phyloP scores from a whole-genome alignment of 1,284 basidiomycete genomes.

The Ceratobasidium sp. region DNA sequence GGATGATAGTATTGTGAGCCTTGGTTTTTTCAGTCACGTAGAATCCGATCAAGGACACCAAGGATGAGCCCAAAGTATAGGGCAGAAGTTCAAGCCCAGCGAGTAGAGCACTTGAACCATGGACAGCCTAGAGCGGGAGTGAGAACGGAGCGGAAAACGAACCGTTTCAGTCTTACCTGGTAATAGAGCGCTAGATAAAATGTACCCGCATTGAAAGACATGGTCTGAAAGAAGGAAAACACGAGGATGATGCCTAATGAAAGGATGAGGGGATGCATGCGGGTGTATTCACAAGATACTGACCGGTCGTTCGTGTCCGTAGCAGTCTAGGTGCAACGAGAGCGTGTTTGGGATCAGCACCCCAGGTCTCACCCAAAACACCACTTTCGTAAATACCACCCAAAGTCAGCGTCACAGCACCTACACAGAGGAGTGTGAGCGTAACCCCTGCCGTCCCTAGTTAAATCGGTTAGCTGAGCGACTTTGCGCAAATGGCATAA shows the following conservation, averaged over 20 bases:
- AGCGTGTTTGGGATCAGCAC: constrained; percentile 60
- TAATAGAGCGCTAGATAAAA: constrained; percentile 83
- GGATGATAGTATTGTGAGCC: constrained; percentile 70
- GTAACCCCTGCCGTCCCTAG: constrained; percentile 3
- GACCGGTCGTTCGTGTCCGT: constrained; percentile 67
- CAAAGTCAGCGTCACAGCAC: constrained; percentile 1
- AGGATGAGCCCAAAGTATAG: constrained; percentile 80
- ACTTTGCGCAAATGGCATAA: constrained; percentile 43
- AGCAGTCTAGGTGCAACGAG: constrained; percentile 75
- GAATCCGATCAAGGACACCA: constrained; percentile 81
- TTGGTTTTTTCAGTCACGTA: constrained; percentile 76
- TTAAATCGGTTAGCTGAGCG: background rate
- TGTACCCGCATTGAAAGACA: constrained; percentile 81
- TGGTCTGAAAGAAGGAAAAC: constrained; percentile 79
- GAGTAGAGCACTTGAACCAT: constrained; percentile 69
- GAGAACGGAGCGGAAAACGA: background rate
- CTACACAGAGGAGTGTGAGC: constrained; percentile 9
- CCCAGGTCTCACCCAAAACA: constrained; percentile 3
- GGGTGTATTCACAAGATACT: constrained; percentile 46
- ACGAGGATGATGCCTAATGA: constrained; percentile 68
- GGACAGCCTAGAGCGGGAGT: constrained; percentile 63
- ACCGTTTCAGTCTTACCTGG: constrained; percentile 62
- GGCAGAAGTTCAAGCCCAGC: constrained; percentile 78
- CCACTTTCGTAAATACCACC: constrained; percentile 33
- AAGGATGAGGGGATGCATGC: constrained; percentile 5